phyloP scores from a whole-genome alignment of 1,284 basidiomycete species.

The Pterula multifida region DNA sequence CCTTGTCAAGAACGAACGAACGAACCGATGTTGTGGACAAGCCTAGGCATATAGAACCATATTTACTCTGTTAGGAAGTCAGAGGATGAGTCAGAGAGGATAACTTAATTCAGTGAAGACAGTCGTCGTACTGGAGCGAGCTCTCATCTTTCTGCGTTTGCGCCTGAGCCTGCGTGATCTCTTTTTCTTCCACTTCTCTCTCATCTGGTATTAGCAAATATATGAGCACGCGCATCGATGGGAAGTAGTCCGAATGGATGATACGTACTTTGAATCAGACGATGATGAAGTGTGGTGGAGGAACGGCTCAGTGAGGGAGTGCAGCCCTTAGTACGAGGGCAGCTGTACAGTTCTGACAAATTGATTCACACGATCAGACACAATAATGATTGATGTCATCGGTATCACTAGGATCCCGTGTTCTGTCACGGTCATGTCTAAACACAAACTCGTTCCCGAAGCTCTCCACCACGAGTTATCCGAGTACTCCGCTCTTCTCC shows the following conservation, averaged over 20 bases:
- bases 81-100: background rate
- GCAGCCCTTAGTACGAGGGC: slow-evolving; percentile 13
- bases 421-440: slow-evolving; percentile 20
- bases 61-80: slow-evolving; percentile 25
- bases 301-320: slow-evolving; percentile 13
- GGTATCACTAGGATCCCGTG: background rate
- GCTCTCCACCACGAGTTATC: slow-evolving; percentile 44
- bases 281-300: slow-evolving; percentile 20
- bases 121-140: slow-evolving; percentile 62
- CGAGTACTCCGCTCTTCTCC: slow-evolving; percentile 51
- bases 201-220: slow-evolving; percentile 34
- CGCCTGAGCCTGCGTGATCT: slow-evolving; percentile 77
- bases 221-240: slow-evolving; percentile 6
- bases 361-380: slow-evolving; percentile 18
- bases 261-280: slow-evolving; percentile 22
- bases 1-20: too few relatives aligned
- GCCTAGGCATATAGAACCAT: background rate
- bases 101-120: background rate
- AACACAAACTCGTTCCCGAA: slow-evolving; percentile 31
- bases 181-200: slow-evolving; percentile 91
- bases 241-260: background rate
- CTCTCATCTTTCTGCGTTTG: slow-evolving; percentile 87
- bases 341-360: slow-evolving; percentile 40
- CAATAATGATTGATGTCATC: background rate
- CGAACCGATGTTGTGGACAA: background rate